Base-by-base conservation (phyloP, 2,329 filamentous ascomycete species). In the Apiospora saccharicola region DNA sequence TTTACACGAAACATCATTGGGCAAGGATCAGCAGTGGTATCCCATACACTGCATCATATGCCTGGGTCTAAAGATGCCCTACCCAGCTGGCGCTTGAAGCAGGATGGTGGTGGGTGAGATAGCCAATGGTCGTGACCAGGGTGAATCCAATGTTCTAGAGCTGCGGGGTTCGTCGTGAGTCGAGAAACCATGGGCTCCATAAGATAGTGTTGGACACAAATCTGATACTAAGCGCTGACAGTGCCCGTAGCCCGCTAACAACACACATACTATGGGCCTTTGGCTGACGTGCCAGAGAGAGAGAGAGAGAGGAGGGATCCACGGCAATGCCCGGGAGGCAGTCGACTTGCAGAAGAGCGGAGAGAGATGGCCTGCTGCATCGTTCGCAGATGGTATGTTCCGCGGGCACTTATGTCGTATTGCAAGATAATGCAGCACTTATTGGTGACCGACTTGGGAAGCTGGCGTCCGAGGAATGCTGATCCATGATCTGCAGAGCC, bases 211-310 rank as follows among this genome's bases (percentile, higher is more conserved):
- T 37, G 10, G 16, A 37, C 19, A 22, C 30, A 30, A 19, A 24
- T 64, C 8, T n/a, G 8, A 22, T 24, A 7, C 41, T 64, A 41
- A 41, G 30, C 30, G 34, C 34, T 41, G 19, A n/a, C 19, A 64
- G 22, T 30, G 34, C 34, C 34, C 34, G 30, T 64, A 41, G 0
- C 22, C 19, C 4, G 34, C 57, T n/a, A 16, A 12, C 19, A 41
- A 41, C 4, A 41, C n/a, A 41, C 57, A 41, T 12, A 41, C 34
- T 41, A 64, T 41, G 34, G 57, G 34, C 13, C 57, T 41, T 64
- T n/a, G 30, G 57, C 57, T 64, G 57, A 64, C 57, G 34, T 64
- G 57, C n/a, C 41, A 64, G 53, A 37, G 53, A 37, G 26, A n/a
- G 26, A n/a, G 30, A 57, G 26, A 5, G 26, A n/a, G 26, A n/a